These are phyloP conservation scores for Cryptococcus sp. DNA, from an alignment of 1,284 basidiomycete species.

Conservation along the genomic window DNA sequence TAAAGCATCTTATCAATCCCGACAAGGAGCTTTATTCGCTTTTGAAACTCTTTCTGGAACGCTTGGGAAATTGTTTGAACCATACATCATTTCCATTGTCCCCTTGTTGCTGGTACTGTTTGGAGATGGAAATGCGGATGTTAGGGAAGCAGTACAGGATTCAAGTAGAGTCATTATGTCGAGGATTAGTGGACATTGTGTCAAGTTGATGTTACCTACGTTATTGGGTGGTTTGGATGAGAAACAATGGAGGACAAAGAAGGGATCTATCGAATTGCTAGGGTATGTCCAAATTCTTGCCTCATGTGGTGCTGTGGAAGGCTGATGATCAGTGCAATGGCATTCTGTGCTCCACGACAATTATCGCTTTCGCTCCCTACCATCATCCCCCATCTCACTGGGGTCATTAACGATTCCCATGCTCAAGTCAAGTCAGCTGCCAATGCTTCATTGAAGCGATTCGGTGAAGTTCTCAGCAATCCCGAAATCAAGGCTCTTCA, in stretches of 20 bases:
- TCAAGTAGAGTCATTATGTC: slow-evolving; percentile 93
- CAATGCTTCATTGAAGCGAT: slow-evolving; percentile 93
- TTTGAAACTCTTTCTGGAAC: slow-evolving; percentile 87
- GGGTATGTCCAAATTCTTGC: slow-evolving; percentile 50
- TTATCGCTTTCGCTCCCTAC: slow-evolving; percentile 92
- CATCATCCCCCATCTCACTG: slow-evolving; percentile 91
- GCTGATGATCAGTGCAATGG: slow-evolving; percentile 66
- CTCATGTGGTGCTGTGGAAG: slow-evolving; percentile 2
- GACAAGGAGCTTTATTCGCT: slow-evolving; percentile 93
- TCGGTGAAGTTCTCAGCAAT: slow-evolving; percentile 93
- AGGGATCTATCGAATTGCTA: slow-evolving; percentile 92
- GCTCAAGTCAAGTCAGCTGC: slow-evolving; percentile 91
- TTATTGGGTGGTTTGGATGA: slow-evolving; percentile 89
- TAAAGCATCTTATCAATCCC: slow-evolving; percentile 77
- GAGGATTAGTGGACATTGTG: slow-evolving; percentile 83
- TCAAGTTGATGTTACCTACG: slow-evolving; percentile 91
- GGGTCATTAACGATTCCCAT: slow-evolving; percentile 94
- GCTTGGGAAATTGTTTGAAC: slow-evolving; percentile 65
- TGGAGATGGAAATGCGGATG: slow-evolving; percentile 84
- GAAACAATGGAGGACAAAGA: slow-evolving; percentile 99
- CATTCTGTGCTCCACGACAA: slow-evolving; percentile 94
- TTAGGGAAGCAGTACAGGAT: slow-evolving; percentile 91
- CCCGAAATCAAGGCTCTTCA: slow-evolving; percentile 92
- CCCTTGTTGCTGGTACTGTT: slow-evolving; percentile 83
- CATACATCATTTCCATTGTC: slow-evolving; percentile 80